Conservation (phyloP, 495 filamentous ascomycete genomes). For the Neurospora tetraspora region DNA sequence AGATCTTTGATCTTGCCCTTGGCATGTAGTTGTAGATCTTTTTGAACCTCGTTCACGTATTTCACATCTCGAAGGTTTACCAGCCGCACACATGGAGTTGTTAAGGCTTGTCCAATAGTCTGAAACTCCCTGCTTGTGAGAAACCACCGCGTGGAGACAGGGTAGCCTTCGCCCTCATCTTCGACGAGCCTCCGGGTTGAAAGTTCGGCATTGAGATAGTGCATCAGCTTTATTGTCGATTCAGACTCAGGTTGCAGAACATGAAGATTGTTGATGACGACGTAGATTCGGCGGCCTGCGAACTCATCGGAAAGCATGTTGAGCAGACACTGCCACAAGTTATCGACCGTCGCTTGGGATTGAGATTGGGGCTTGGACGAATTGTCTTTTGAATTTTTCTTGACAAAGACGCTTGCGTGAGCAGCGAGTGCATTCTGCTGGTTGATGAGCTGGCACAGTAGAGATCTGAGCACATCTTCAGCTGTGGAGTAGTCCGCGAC, state of each 20-base stretch:
- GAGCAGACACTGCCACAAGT: constrained; percentile 26
- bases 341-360: constrained; percentile 19
- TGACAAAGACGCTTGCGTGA: constrained; percentile 24
- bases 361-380: not conserved
- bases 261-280: constrained; percentile 30
- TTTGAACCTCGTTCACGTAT: not conserved
- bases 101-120: constrained; percentile 8
- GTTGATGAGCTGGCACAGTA: constrained; percentile 25
- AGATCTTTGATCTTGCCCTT: constrained; percentile 13
- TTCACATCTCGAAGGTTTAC: not conserved
- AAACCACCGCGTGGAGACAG: constrained; percentile 20
- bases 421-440: constrained; percentile 24
- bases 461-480: constrained; percentile 29
- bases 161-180: constrained; percentile 11
- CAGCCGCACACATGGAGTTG: constrained; percentile 1
- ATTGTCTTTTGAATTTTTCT: constrained; percentile 16
- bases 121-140: constrained; percentile 21
- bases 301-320: constrained; percentile 27
- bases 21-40: not conserved
- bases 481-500: constrained; percentile 21
- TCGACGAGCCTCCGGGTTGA: not conserved
- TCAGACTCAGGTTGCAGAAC: constrained; percentile 17
- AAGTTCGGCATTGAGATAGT: constrained; percentile 8
- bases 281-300: constrained; percentile 21
- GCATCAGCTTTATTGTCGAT: constrained; percentile 26